Conservation (phyloP, 441 rosid genomes). For the Monsonia emarginata region DNA sequence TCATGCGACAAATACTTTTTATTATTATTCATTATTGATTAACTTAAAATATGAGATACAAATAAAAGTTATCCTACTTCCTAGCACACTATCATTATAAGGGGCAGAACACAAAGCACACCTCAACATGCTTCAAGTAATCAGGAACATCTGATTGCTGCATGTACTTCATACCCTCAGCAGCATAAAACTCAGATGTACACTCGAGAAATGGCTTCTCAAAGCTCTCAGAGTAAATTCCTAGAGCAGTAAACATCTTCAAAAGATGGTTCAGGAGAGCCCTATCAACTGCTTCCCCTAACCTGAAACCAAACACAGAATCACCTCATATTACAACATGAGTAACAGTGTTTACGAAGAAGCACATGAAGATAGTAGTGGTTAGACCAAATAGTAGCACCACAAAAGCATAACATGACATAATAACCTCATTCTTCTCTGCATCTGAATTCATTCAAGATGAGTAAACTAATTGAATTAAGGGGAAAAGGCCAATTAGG, state of each 20-base stretch:
- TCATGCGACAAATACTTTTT: too few relatives aligned
- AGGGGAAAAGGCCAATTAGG: too few relatives aligned
- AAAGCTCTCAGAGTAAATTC: slow-evolving; percentile 85
- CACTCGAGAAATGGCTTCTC: slow-evolving; percentile 85
- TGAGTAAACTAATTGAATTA: background rate
- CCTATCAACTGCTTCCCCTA: slow-evolving; percentile 87
- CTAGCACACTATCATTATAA: background rate
- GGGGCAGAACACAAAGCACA: slow-evolving; percentile 21
- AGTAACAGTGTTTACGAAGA: background rate
- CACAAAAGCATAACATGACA: background rate
- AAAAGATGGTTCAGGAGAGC: slow-evolving; percentile 79
- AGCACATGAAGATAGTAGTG: background rate
- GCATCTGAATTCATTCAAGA: background rate
- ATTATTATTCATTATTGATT: background rate
- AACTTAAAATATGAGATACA: background rate
- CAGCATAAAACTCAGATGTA: slow-evolving; percentile 88
- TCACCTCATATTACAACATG: slow-evolving; percentile 11
- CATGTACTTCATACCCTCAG: slow-evolving; percentile 94
- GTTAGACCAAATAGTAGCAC: background rate
- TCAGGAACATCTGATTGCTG: slow-evolving; percentile 96
- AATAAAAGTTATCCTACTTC: background rate
- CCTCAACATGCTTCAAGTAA: slow-evolving; percentile 96
- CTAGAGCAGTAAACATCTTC: slow-evolving; percentile 97
- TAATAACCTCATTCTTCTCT: background rate
- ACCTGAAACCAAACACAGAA: slow-evolving; percentile 33